Evolutionary conservation across 148 eudicot genomes (phyloP), one percentile per base, ranked within the genome.

Genomic region (Nepenthes gracilis): DNA sequence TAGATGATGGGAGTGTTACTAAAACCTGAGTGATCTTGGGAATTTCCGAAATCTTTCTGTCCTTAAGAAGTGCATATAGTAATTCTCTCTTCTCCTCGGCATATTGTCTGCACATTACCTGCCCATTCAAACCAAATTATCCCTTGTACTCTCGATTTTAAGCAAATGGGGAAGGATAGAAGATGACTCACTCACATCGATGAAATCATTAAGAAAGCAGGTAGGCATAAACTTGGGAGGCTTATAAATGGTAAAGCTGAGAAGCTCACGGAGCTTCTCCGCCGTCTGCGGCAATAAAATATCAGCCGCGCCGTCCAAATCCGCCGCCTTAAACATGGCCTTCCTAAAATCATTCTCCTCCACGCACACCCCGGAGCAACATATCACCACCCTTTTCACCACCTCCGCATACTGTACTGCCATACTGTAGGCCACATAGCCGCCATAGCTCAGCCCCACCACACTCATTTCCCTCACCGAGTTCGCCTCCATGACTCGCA

Each of bases 361-460:
- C 75, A 90, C 15, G 14, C 81, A 78, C 38, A 90, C 82, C 34
- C 88, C 97, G 1, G 87, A 73, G 45, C 95, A 78, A 64, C 85
- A 77, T 43, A 90, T 71, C 61, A 90, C 92, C 63, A 83, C 83
- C 67, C 70, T 70, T 71, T 85, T 95, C 67, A 90, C 87, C 54
- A n/a, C 64, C 50, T 69, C 79, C 45, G 32, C 37, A 12, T 51
- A 79, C 67, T 71, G 72, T 62, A 71, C 83, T 59, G 92, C 95
- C 82, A 90, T 56, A 14, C 80, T 70, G 60, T 87, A 90, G 4
- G 92, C 89, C 76, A 90, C 95, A 35, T 84, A 87, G 13, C 97
- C 97, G 0, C 97, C 97, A 33, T 90, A 90, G 73, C 97, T 90
- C 61, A 90, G 55, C 97, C 23, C 97, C 51, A 75, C 87, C 6